Base-by-base conservation (phyloP, 805 yeast genomes). In the Candida wancherniae region DNA sequence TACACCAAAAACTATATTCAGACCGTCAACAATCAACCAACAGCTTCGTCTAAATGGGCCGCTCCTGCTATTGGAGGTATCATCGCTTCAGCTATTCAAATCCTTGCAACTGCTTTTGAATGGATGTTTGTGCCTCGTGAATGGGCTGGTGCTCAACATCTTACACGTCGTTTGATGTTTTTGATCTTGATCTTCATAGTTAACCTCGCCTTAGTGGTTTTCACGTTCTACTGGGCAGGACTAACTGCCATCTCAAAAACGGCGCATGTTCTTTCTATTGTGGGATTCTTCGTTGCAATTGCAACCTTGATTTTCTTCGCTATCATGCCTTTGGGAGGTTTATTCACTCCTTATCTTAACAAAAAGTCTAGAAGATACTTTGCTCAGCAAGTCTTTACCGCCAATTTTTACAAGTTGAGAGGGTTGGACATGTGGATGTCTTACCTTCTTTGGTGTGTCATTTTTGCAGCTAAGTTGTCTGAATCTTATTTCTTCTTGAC, bases 61-160 rank as follows among this genome's bases (percentile, higher is more conserved):
- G 70, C 94, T 22, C 81, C 80, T 44, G 95, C 95, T 31, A 68
- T 88, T 48, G 97, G 90, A 63, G 98, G 98, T 71, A 62, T 83
- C 29, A 70, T 90, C 48, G 97, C 97, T 31, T 63, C 79, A 39
- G 55, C 74, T 29, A 75, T 92, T 51, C 95, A 92, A 65, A 71
- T 92, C 38, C 47, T 75, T 36, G 98, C 98, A 29, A 88, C 97
- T 17, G 37, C 87, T 21, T 76, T 84, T 52, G 98, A 92, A 65
- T 90, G 95, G 95, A 69, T 79, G 57, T 92, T 87, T 52, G 97
- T 92, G 40, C 98, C 98, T 47, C 81, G 97, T 65, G 77, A 81
- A 49, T 92, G 97, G 97, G 94, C 97, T 20, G 98, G 99, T 63
- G 97, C 97, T 59, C 97, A 90, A 67, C 96, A 84, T 59, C 74